phyloP scores from a whole-genome alignment of 768 basidiomycete genomes.

The Clavaria fumosa region DNA sequence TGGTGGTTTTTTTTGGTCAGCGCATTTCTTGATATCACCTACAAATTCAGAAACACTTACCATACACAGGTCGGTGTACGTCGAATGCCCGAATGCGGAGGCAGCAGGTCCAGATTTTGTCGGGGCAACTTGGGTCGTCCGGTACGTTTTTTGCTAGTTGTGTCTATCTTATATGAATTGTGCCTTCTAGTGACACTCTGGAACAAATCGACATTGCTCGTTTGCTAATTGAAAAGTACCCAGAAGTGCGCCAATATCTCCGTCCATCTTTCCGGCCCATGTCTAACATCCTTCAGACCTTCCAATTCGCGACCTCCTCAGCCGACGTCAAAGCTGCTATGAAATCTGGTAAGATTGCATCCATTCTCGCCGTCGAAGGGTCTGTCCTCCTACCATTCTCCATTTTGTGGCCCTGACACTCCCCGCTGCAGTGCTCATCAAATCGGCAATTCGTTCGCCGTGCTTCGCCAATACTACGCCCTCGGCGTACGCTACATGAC shows the following conservation, averaged over 20 bases:
- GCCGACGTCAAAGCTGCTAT: slow-evolving; percentile 47
- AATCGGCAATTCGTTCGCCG: slow-evolving; percentile 79
- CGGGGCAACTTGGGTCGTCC: slow-evolving; percentile 36
- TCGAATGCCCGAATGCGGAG: slow-evolving; percentile 36
- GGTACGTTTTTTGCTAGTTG: too few species aligned
- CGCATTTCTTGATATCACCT: not conserved
- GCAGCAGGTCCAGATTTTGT: slow-evolving; percentile 42
- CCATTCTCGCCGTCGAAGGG: slow-evolving; percentile 89
- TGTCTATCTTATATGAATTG: too few species aligned
- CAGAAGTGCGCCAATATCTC: slow-evolving; percentile 33
- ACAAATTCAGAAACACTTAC: slow-evolving; percentile 1
- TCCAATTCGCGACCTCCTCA: slow-evolving; percentile 38
- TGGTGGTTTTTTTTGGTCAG: slow-evolving; percentile 89
- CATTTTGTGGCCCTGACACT: not conserved
- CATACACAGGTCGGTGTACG: slow-evolving; percentile 62
- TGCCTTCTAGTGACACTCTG: slow-evolving; percentile 54
- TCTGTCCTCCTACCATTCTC: not conserved
- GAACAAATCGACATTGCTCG: slow-evolving; percentile 88
- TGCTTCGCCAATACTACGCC: slow-evolving; percentile 62
- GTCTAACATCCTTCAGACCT: slow-evolving; percentile 31
- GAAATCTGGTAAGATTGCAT: slow-evolving; percentile 61
- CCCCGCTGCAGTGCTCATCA: slow-evolving; percentile 59
- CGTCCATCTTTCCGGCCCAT: not conserved
- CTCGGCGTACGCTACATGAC: slow-evolving; percentile 94
- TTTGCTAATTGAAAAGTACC: slow-evolving; percentile 68